These are phyloP conservation scores for Capsella bursapastoris DNA, from an alignment of 345 rosid genomes.

Conservation along the genomic window DNA sequence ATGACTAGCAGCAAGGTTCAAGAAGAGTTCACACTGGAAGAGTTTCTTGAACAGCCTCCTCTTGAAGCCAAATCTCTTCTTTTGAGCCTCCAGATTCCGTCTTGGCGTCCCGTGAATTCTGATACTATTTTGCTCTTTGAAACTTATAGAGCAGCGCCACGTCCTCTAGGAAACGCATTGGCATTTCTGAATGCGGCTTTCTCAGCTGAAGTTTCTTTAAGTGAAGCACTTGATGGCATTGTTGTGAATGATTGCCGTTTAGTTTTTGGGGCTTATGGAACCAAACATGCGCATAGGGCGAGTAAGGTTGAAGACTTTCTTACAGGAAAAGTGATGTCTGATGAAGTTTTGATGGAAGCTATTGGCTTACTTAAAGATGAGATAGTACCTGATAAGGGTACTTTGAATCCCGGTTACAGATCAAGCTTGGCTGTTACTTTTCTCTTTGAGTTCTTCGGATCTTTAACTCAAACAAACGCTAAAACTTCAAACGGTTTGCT, in stretches of 20 bases:
- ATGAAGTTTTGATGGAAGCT: slow-evolving; percentile 61
- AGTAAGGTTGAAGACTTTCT: slow-evolving; percentile 64
- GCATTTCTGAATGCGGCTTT: slow-evolving; percentile 88
- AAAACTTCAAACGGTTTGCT: slow-evolving; percentile 31
- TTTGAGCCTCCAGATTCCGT: slow-evolving; percentile 56
- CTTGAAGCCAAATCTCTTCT: slow-evolving; percentile 62
- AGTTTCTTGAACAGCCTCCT: slow-evolving; percentile 71
- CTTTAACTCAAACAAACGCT: slow-evolving; percentile 42
- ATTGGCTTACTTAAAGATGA: slow-evolving; percentile 54
- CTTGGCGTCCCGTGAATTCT: slow-evolving; percentile 32
- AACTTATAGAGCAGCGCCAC: slow-evolving; percentile 86
- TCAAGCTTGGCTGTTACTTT: slow-evolving; percentile 81
- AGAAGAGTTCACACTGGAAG: slow-evolving; percentile 64
- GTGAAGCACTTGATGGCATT: slow-evolving; percentile 45
- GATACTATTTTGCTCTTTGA: slow-evolving; percentile 57
- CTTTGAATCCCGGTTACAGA: slow-evolving; percentile 56
- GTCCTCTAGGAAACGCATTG: slow-evolving; percentile 86
- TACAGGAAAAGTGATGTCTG: slow-evolving; percentile 56
- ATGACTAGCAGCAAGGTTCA: slow-evolving; percentile 37
- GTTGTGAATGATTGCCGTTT: slow-evolving; percentile 56
- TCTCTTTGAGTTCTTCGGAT: slow-evolving; percentile 69
- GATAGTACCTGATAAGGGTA: slow-evolving; percentile 65
- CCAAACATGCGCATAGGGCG: slow-evolving; percentile 72
- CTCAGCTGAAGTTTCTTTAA: slow-evolving; percentile 66
- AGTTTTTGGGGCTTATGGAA: slow-evolving; percentile 87